These are phyloP conservation scores for Wickerhamiella parazyma DNA, from an alignment of 805 yeast species.

Conservation along the genomic window DNA sequence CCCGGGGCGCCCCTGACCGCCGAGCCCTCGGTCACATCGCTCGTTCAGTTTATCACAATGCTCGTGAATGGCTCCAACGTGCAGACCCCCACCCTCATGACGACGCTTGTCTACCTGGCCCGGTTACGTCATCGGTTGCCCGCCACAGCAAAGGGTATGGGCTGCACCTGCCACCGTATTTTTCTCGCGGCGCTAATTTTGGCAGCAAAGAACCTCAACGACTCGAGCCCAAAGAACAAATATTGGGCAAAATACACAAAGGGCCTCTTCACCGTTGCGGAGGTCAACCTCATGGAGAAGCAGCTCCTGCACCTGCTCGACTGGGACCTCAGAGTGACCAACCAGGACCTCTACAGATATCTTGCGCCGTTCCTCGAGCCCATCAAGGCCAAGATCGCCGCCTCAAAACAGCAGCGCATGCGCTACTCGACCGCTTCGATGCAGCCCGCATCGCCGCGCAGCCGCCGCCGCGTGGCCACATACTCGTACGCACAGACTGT, in stretches of 20 bases:
- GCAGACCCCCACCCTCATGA: constrained; percentile 90
- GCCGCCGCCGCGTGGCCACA: constrained; percentile 8
- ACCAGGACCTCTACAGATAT: constrained; percentile 53
- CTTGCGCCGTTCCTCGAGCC: constrained; percentile 65
- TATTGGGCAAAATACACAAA: constrained; percentile 93
- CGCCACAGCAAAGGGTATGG: constrained; percentile 75
- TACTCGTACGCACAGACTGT: constrained; percentile 2
- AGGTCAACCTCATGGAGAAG: constrained; percentile 82
- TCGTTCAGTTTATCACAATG: constrained; percentile 46
- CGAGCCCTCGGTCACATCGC: constrained; percentile 23
- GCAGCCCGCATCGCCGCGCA: constrained; percentile 7
- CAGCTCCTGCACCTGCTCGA: constrained; percentile 70
- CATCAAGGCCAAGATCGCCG: constrained; percentile 44
- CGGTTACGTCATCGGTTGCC: constrained; percentile 70
- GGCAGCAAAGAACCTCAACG: constrained; percentile 87
- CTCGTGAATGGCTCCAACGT: constrained; percentile 75
- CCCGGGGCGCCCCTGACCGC: constrained; percentile 13
- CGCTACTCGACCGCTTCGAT: neutral
- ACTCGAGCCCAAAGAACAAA: constrained; percentile 86
- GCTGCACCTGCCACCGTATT: constrained; percentile 82
- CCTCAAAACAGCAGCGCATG: neutral
- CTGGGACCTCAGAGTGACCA: constrained; percentile 68
- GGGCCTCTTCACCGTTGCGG: constrained; percentile 62
- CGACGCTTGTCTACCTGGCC: constrained; percentile 70
- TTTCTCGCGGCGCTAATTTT: constrained; percentile 78